These are phyloP conservation scores for Cladophialophora psammophila DNA, from an alignment of 2,329 filamentous ascomycete species.

Conservation along the genomic window DNA sequence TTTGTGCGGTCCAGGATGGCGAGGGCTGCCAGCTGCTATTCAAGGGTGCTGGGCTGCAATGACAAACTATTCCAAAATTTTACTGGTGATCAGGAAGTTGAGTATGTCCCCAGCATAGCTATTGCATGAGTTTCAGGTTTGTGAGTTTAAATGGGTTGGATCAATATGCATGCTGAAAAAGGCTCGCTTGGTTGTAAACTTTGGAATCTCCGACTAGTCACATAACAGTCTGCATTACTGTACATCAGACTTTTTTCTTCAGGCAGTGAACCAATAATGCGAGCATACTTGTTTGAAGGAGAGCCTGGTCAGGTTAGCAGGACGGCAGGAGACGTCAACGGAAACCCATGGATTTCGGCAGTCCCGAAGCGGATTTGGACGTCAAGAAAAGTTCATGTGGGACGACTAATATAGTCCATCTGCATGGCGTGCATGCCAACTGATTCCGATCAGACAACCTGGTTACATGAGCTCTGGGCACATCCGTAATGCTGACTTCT, in stretches of 20 bases:
- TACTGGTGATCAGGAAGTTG: neutral
- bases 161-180: neutral
- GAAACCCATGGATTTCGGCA: neutral
- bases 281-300: neutral
- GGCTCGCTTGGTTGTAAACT: neutral
- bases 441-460: neutral
- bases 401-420: neutral
- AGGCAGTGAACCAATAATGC: neutral
- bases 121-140: too few species aligned
- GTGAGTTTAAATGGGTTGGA: too few species aligned
- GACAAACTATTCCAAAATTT: neutral
- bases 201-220: neutral
- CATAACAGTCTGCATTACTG: neutral
- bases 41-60: neutral
- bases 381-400: neutral
- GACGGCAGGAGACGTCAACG: neutral
- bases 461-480: neutral
- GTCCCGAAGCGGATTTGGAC: neutral
- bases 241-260: slow-evolving; percentile 2
- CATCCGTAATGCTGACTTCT: neutral
- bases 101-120: neutral
- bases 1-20: too few species aligned
- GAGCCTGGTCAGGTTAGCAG: neutral
- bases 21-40: too few species aligned
- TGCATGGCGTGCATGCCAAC: neutral